Conservation (phyloP, 495 filamentous ascomycete genomes). For the Penicillium samsonianum region DNA sequence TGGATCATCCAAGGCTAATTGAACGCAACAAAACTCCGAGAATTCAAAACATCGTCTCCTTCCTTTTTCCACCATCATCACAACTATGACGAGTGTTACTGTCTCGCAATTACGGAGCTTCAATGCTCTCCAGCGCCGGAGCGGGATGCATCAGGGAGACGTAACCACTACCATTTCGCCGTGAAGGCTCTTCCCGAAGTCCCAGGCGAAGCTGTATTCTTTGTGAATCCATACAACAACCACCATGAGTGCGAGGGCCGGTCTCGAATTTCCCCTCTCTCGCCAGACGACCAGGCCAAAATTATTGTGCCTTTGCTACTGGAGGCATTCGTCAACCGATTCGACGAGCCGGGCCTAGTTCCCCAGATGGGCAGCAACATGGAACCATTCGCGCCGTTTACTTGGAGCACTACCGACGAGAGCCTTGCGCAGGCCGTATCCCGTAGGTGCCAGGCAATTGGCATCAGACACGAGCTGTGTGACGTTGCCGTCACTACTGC, state of each 20-base stretch:
- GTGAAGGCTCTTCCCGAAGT: neutral
- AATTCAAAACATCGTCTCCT: neutral
- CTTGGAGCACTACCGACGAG: slow-evolving; percentile 2
- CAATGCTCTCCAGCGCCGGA: slow-evolving; percentile 3
- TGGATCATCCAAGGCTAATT: neutral
- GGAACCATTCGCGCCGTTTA: slow-evolving; percentile 7
- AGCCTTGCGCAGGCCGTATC: slow-evolving; percentile 9
- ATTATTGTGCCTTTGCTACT: slow-evolving; percentile 12
- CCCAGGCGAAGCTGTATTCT: slow-evolving; percentile 3
- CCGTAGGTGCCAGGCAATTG: neutral
- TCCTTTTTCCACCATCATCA: neutral
- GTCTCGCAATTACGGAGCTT: neutral
- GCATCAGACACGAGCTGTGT: slow-evolving; percentile 8
- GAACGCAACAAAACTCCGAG: neutral
- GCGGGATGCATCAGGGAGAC: neutral
- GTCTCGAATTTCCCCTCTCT: neutral
- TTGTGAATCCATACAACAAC: slow-evolving; percentile 8
- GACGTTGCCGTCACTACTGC: neutral
- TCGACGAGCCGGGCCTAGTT: neutral
- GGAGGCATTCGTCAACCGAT: slow-evolving; percentile 11
- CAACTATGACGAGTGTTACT: neutral
- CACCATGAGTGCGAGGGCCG: slow-evolving; percentile 11
- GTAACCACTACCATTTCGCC: slow-evolving; percentile 14
- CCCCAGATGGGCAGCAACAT: neutral
- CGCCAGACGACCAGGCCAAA: neutral